These are phyloP conservation scores for Linnemannia schmuckeri DNA, from an alignment of 192 early-diverging fungal species.

Conservation along the genomic window DNA sequence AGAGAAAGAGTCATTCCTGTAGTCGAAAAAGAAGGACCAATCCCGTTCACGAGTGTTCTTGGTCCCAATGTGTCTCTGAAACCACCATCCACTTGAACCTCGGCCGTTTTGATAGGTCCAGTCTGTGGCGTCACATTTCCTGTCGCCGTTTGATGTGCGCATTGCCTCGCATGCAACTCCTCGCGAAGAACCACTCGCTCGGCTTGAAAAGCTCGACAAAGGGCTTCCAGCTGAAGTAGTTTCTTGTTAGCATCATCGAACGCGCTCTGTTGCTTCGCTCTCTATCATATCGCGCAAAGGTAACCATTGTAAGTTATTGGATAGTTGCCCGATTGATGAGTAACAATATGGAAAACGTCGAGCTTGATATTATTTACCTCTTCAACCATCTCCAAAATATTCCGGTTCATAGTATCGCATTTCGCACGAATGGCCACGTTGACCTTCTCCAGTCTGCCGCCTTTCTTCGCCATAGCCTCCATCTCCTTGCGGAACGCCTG, in stretches of 20 bases:
- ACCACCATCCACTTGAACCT: not conserved
- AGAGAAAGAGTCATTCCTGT: not conserved
- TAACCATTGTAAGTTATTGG: not conserved
- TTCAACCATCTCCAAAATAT: slow-evolving; percentile 72
- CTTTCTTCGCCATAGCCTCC: slow-evolving; percentile 76
- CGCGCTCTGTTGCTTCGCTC: slow-evolving; percentile 61
- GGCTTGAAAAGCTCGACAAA: slow-evolving; percentile 69
- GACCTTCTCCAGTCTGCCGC: slow-evolving; percentile 69
- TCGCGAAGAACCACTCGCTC: slow-evolving; percentile 47
- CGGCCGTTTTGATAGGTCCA: not conserved
- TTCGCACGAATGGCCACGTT: slow-evolving; percentile 65
- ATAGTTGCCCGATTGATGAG: not conserved
- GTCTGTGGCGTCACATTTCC: not conserved
- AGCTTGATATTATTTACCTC: slow-evolving; percentile 45
- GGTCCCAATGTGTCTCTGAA: not conserved
- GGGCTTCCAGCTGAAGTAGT: slow-evolving; percentile 65
- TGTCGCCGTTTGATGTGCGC: not conserved
- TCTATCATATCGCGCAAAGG: slow-evolving; percentile 28
- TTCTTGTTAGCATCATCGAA: slow-evolving; percentile 63
- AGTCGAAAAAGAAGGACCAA: not conserved
- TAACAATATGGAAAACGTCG: not conserved
- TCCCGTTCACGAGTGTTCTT: not conserved
- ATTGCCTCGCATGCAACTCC: not conserved
- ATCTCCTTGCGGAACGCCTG: slow-evolving; percentile 74
- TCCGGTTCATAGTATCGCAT: slow-evolving; percentile 72